Percentiles rank a stretch among this genome's conserved stretches.
phyloP scores from a whole-genome alignment of 2,329 filamentous ascomycete species.

The Didymella lethalis region DNA sequence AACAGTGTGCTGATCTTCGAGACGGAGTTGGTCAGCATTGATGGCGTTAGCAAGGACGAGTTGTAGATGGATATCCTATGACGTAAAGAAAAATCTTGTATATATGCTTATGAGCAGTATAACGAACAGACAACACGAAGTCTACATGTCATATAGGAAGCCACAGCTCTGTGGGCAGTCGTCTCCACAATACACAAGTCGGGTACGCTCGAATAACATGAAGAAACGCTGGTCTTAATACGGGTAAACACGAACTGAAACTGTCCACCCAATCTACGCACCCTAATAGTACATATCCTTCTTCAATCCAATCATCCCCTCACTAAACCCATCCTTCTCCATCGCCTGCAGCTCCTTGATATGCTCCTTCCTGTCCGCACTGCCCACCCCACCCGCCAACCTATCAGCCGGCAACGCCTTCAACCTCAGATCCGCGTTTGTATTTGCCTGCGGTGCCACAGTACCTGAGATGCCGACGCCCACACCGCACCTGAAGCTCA shows the following conservation, averaged over 20 bases:
- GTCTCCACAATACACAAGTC: neutral
- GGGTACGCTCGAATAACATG: neutral
- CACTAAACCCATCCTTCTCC: constrained; percentile 37
- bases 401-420: constrained; percentile 18
- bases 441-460: constrained; percentile 19
- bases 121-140: neutral
- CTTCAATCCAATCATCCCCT: constrained; percentile 46
- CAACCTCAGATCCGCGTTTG: constrained; percentile 1
- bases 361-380: constrained; percentile 32
- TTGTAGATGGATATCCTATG: constrained; percentile 34
- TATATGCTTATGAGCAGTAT: neutral
- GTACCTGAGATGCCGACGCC: constrained; percentile 12
- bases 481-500: constrained; percentile 35
- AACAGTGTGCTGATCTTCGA: constrained; percentile 88
- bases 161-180: neutral
- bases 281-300: constrained; percentile 40
- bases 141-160: neutral
- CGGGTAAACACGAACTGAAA: constrained; percentile 20
- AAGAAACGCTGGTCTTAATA: constrained; percentile 29
- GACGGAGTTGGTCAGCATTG: constrained; percentile 85
- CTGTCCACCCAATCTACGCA: neutral
- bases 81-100: neutral
- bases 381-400: constrained; percentile 37
- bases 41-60: constrained; percentile 67
- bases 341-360: constrained; percentile 32